Base-by-base conservation (phyloP, 1,139 yeast genomes). In the Yamadazyma blattariae region DNA sequence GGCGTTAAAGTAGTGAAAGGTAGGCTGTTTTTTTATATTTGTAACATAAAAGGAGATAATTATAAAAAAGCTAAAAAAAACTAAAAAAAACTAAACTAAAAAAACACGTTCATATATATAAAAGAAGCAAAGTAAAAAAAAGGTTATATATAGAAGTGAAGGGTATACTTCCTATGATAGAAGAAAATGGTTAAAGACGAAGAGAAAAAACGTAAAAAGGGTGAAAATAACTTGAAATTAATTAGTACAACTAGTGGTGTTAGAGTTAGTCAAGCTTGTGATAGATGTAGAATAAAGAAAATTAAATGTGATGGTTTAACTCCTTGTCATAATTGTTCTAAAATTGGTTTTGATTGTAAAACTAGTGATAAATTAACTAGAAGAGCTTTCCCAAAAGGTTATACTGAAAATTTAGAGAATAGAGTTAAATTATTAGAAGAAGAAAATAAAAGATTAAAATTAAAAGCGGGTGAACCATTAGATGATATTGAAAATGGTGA, bases 231-330 rank as follows among this genome's bases (percentile, higher is more conserved):
- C 46, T 55, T 61, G 43, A 68, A 67, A 43, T 52, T 69, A 33
- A 70, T 70, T 30, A 61, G 56, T 34, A 67, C 74, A 11, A 61
- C 64, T 9, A 46, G 61, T 5, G 74, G 75, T 0, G 55, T 63
- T 10, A 50, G 85, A 44, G 82, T 82, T 3, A 75, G 85, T 2
- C 92, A 83, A 54, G 92, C 92, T 4, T 84, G 94, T 60, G 92
- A 84, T 55, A 64, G 94, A 29, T 84, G 94, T 50, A 64, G 92
- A 35, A 73, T 82, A 44, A 80, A 85, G 47, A 84, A 84, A 58
- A 81, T 82, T 47, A 82, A 80, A 49, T 84, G 94, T 60, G 85
- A 82, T 49, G 92, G 92, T 1, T 63, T 71, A 39, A 68, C 76
- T 2, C 90, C 92, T 2, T 84, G 94, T 53, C 66, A 76, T 27